Evolutionary conservation across 2,329 filamentous ascomycete genomes (phyloP).

Genomic region (Coniochaeta hoffmannii): DNA sequence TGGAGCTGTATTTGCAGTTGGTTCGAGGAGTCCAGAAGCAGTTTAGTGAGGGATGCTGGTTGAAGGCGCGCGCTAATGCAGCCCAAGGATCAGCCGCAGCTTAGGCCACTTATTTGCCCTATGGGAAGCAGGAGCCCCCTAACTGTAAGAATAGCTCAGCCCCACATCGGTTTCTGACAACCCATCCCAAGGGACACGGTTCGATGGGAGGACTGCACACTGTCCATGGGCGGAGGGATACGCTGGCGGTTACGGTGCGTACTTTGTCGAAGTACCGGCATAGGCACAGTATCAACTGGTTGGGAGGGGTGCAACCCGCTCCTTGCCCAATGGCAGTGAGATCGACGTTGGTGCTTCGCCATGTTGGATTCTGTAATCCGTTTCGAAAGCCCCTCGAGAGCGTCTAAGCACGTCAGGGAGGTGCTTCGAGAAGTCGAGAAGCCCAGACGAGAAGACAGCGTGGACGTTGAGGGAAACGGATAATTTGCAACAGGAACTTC

Average conservation of each 20-base stretch:
- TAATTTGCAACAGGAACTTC: neutral
- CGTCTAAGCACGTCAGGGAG: neutral
- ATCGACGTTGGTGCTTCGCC: neutral
- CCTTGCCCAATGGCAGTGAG: neutral
- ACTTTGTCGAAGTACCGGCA: no score
- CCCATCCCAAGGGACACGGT: neutral
- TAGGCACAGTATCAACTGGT: no score
- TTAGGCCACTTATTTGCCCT: constrained; percentile 1
- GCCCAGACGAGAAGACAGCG: no score
- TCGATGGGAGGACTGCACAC: neutral
- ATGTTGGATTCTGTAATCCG: neutral
- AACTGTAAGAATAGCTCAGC: constrained; percentile 7
- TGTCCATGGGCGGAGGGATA: neutral
- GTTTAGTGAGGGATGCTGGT: neutral
- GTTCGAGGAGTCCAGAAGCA: neutral
- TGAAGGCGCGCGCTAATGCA: constrained; percentile 3
- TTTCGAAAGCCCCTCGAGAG: neutral
- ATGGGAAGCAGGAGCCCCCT: neutral
- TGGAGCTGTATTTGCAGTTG: neutral
- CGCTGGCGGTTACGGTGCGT: no score
- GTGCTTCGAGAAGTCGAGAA: neutral
- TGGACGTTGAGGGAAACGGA: no score
- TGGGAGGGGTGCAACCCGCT: neutral
- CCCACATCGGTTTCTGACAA: constrained; percentile 8
- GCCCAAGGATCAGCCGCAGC: constrained; percentile 8